Percentiles rank a stretch among this genome's conserved stretches.
Conservation (phyloP, 148 eudicot species). For the Cornus florida region DNA sequence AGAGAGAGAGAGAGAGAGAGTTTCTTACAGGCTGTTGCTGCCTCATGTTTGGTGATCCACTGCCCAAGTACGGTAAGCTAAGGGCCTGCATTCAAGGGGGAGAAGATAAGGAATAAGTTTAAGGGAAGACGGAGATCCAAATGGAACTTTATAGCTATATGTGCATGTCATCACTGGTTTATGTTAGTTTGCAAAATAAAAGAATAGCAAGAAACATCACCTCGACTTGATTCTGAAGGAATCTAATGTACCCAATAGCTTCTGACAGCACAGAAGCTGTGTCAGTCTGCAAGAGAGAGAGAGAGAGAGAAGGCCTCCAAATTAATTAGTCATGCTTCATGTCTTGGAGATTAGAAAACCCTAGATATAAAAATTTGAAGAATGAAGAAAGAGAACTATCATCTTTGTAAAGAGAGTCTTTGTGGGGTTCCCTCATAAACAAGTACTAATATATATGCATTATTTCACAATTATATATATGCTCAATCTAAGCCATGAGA, state of each 20-base stretch:
- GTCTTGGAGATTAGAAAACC: neutral
- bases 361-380: neutral
- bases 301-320: conserved; percentile 15
- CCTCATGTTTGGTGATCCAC: conserved; percentile 60
- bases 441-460: neutral
- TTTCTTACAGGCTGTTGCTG: conserved; percentile 60
- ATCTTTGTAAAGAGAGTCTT: conserved; percentile 13
- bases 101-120: neutral
- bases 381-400: conserved; percentile 6
- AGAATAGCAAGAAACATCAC: conserved; percentile 38
- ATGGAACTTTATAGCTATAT: conserved; percentile 3
- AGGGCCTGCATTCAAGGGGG: conserved; percentile 67
- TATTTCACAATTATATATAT: neutral
- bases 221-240: conserved; percentile 96
- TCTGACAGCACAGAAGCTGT: conserved; percentile 95
- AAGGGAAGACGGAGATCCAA: neutral
- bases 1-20: neutral
- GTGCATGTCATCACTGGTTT: neutral
- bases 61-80: conserved; percentile 78
- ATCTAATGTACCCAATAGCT: conserved; percentile 92
- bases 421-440: neutral
- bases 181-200: conserved; percentile 21
- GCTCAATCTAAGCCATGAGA: neutral
- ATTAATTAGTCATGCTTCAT: neutral
- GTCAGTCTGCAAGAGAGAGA: conserved; percentile 80